Percentiles rank a stretch among this genome's conserved stretches.
These are phyloP conservation scores for Tulasnella sp. DNA, from an alignment of 768 basidiomycete genomes.

Conservation along the genomic window DNA sequence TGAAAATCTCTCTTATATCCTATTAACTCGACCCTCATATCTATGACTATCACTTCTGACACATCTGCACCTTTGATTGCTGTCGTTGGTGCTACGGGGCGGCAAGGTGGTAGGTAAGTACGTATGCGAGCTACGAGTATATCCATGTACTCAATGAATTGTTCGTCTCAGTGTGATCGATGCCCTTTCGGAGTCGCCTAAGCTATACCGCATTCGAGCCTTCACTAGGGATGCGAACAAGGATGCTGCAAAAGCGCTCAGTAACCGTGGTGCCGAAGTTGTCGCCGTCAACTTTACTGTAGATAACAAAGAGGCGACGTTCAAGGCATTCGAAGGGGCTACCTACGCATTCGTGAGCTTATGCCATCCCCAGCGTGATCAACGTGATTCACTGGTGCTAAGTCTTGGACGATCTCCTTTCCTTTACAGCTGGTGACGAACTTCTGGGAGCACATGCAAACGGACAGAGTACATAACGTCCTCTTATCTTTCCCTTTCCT, in stretches of 20 bases:
- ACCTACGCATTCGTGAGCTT: constrained; percentile 22
- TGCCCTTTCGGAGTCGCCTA: constrained; percentile 17
- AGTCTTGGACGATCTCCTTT: too few species aligned
- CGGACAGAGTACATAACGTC: neutral
- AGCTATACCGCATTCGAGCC: constrained; percentile 20
- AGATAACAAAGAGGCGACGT: constrained; percentile 16
- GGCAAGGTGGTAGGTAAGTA: too few species aligned
- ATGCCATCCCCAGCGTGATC: too few species aligned
- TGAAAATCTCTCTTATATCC: too few species aligned
- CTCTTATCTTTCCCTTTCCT: too few species aligned
- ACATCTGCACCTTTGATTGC: too few species aligned
- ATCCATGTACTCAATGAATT: too few species aligned
- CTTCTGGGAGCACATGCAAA: constrained; percentile 18
- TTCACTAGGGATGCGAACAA: constrained; percentile 23
- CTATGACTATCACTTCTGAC: too few species aligned
- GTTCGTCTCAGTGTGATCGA: constrained; percentile 22
- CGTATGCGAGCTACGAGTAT: too few species aligned
- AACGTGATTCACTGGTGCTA: too few species aligned
- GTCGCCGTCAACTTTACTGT: constrained; percentile 21
- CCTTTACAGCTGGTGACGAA: constrained; percentile 11
- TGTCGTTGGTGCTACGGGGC: too few species aligned
- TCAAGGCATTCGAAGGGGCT: constrained; percentile 21
- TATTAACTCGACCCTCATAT: too few species aligned
- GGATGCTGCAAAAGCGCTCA: constrained; percentile 18
- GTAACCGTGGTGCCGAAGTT: constrained; percentile 21